Base-by-base conservation (phyloP, 1,139 yeast species). In the Candida dubliniensis region DNA sequence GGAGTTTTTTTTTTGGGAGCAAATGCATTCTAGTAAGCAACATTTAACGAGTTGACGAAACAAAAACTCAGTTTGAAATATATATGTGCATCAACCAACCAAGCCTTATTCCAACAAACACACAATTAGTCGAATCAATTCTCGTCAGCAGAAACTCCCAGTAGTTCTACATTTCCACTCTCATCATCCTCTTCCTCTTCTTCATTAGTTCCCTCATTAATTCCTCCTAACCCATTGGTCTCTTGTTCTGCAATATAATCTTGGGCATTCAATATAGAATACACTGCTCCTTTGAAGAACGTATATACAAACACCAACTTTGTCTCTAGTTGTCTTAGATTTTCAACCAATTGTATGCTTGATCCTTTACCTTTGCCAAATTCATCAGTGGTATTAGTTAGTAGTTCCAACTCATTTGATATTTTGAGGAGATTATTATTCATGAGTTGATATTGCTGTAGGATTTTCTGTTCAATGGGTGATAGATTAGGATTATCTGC, bases 281-380 rank as follows among this genome's bases (percentile, higher is more conserved):
- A 84, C 1, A 84, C 88, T 12, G 89, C 84, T 7, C 86, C 83
- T 52, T 82, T 82, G 66, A 84, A 80, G 36, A 81, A 62, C 0
- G 88, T 84, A 43, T 84, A 81, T 3, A 84, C 81, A 46, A 83
- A 63, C 1, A 84, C 82, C n/a, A 84, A 68, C 50, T 82, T 81
- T 50, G 77, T 73, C 58, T 84, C 90, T 42, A 84, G 66, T 36
- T 71, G 77, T 35, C 87, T 65, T 53, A 84, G 58, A 48, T 76
- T 77, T 35, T 71, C 77, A 38, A 76, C 61, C 36, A 79, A 62
- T 38, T 67, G 68, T 32, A 59, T 59, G 2, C 58, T 54, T 11
- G 49, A 48, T 4, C 55, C 52, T 9, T 46, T 49, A 12, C 26
- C 34, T n/a, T 26, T 10, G 4, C 25, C 36, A 11, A 38, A n/a